phyloP scores from a whole-genome alignment of 139 green algal species.

The Chlorella vulgaris region DNA sequence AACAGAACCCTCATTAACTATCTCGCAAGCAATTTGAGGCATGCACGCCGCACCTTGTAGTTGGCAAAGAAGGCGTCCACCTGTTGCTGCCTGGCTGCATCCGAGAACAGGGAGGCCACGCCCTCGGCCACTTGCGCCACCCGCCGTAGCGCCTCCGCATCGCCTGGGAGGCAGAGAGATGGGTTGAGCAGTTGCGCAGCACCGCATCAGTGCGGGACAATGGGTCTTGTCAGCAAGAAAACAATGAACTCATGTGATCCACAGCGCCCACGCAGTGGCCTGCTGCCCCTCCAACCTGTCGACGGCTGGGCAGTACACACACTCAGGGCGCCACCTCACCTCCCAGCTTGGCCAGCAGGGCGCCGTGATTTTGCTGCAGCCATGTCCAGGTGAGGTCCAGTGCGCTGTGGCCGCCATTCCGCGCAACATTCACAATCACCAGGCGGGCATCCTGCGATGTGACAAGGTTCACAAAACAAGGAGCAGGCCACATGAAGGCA shows the following conservation, averaged over 20 bases:
- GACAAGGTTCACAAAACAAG: no score
- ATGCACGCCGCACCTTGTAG: constrained; percentile 5
- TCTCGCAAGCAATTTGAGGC: neutral
- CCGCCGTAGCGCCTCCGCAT: constrained; percentile 23
- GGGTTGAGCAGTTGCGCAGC: neutral
- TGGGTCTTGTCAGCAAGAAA: neutral
- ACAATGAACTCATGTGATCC: neutral
- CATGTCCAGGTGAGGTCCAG: neutral
- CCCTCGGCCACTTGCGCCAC: constrained; percentile 41
- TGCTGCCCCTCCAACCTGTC: neutral
- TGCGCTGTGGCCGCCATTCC: neutral
- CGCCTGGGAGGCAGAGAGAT: neutral
- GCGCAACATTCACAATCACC: constrained; percentile 27
- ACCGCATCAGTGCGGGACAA: neutral
- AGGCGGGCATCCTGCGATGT: constrained; percentile 22
- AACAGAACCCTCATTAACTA: no score
- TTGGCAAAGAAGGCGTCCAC: constrained; percentile 38
- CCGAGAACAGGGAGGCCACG: constrained; percentile 41
- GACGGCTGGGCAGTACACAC: no score
- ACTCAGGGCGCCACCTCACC: no score
- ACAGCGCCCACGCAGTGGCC: neutral
- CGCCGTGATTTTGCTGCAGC: constrained; percentile 1
- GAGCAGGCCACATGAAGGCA: no score
- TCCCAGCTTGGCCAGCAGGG: constrained; percentile 13
- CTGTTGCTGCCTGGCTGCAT: constrained; percentile 4